Conservation (phyloP, 1,284 basidiomycete genomes). For the Cutaneotrichosporon sp. region DNA sequence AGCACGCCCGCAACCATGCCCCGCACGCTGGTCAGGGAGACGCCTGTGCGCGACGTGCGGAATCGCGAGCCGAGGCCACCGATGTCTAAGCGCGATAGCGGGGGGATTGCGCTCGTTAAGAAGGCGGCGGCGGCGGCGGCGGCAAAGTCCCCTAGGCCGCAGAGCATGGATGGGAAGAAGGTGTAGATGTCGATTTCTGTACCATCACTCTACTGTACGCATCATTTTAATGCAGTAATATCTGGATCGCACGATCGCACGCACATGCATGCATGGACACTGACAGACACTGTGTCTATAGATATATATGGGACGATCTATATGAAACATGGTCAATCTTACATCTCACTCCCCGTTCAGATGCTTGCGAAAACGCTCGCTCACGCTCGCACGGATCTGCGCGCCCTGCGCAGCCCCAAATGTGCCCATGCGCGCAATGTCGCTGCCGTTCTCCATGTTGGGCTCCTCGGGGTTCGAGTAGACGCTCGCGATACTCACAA, state of each 20-base stretch:
- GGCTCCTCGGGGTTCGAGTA: slow-evolving; percentile 14
- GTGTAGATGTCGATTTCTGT: not conserved
- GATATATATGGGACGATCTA: not conserved
- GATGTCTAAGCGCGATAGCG: not conserved
- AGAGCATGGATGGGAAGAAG: not conserved
- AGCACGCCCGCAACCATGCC: slow-evolving; percentile 8
- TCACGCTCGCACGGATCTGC: slow-evolving; percentile 22
- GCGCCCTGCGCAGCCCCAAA: slow-evolving; percentile 22
- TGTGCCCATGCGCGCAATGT: slow-evolving; percentile 22
- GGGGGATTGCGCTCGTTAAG: slow-evolving; percentile 1
- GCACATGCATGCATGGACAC: not conserved
- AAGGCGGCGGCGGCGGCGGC: not conserved
- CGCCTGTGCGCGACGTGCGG: slow-evolving; percentile 6
- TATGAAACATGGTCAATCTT: no score
- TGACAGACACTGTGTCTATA: not conserved
- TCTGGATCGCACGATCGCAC: not conserved
- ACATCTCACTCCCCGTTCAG: slow-evolving; percentile 15
- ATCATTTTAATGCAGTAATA: not conserved
- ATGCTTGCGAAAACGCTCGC: slow-evolving; percentile 27
- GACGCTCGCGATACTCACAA: slow-evolving; percentile 7
- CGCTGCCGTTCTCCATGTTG: slow-evolving; percentile 9
- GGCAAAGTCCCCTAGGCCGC: not conserved
- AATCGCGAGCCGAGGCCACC: not conserved
- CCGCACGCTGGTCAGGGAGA: slow-evolving; percentile 7
- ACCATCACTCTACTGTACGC: not conserved